A percentile compares a stretch with the other conserved stretches of the same genome.
Conservation (phyloP, 305 asterid genomes). For the Rubia peregrina region DNA sequence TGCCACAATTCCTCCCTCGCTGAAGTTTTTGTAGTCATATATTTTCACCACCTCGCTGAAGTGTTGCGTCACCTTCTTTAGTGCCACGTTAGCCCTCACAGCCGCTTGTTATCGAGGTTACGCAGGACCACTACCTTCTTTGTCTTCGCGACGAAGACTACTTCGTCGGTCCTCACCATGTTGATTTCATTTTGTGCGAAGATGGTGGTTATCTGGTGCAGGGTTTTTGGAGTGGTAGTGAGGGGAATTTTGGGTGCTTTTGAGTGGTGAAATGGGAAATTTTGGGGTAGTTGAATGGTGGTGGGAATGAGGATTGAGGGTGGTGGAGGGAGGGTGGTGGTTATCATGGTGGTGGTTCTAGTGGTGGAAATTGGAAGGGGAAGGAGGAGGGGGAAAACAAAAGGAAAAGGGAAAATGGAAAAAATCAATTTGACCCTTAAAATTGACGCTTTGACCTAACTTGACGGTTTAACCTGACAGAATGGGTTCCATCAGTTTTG, state of each 20-base stretch:
- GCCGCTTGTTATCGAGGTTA: slow-evolving; percentile 96
- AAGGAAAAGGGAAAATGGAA: too few species aligned
- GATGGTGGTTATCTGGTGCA: slow-evolving; percentile 29
- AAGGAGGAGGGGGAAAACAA: too few species aligned
- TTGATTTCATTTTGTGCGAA: slow-evolving; percentile 62
- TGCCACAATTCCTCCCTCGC: slow-evolving; percentile 57
- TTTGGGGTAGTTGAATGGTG: slow-evolving; percentile 9
- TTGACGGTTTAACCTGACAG: too few species aligned
- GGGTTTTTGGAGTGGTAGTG: slow-evolving; percentile 13
- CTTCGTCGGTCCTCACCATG: slow-evolving; percentile 55
- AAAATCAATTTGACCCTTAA: too few species aligned
- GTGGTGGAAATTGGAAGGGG: neutral
- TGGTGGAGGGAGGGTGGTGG: slow-evolving; percentile 24
- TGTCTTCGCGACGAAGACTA: slow-evolving; percentile 60
- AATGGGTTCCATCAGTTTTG: too few species aligned
- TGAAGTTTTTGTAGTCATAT: slow-evolving; percentile 78
- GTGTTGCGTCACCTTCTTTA: slow-evolving; percentile 51
- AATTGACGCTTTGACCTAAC: too few species aligned
- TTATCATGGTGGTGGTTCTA: slow-evolving; percentile 11
- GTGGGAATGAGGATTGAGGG: slow-evolving; percentile 24
- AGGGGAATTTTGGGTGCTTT: slow-evolving; percentile 10
- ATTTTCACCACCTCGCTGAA: slow-evolving; percentile 81
- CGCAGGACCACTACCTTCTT: slow-evolving; percentile 74
- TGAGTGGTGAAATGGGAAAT: slow-evolving; percentile 19
- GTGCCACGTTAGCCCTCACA: slow-evolving; percentile 76